A percentile compares a stretch with the other conserved stretches of the same genome.
These are phyloP conservation scores for Keithomyces neogunnii DNA, from an alignment of 2,329 filamentous ascomycete species.

Conservation along the genomic window DNA sequence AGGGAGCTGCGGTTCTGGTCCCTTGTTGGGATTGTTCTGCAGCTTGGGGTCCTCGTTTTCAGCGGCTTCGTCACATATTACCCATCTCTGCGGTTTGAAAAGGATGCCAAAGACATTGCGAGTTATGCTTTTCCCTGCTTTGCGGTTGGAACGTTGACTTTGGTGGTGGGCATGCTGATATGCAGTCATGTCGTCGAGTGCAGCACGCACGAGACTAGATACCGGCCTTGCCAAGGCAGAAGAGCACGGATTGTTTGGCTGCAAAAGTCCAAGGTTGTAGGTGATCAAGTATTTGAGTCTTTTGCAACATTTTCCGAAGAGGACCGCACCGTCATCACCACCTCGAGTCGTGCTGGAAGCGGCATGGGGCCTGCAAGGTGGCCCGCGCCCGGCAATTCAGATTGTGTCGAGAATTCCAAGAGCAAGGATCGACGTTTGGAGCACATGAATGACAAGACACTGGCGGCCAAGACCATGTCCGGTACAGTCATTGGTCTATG, in stretches of 20 bases:
- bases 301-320: background rate
- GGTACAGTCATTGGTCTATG: slow-evolving; percentile 11
- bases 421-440: no score
- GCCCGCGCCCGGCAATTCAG: background rate
- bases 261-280: slow-evolving; percentile 10
- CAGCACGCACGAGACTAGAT: slow-evolving; percentile 18
- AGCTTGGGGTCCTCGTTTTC: background rate
- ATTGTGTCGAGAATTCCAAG: background rate
- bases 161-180: slow-evolving; percentile 19
- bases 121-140: slow-evolving; percentile 18
- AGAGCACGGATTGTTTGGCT: slow-evolving; percentile 18
- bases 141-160: slow-evolving; percentile 15
- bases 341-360: background rate
- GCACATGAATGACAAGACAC: no score
- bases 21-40: background rate
- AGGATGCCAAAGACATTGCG: background rate
- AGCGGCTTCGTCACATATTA: background rate
- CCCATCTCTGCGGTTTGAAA: background rate
- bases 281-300: background rate
- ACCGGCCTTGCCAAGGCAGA: background rate
- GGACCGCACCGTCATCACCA: background rate
- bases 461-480: slow-evolving; percentile 10
- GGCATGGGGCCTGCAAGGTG: no score
- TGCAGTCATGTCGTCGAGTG: slow-evolving; percentile 23
- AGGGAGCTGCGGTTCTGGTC: background rate